These are phyloP conservation scores for Leccinum fibrillosum DNA, from an alignment of 768 basidiomycete genomes.

Conservation along the genomic window DNA sequence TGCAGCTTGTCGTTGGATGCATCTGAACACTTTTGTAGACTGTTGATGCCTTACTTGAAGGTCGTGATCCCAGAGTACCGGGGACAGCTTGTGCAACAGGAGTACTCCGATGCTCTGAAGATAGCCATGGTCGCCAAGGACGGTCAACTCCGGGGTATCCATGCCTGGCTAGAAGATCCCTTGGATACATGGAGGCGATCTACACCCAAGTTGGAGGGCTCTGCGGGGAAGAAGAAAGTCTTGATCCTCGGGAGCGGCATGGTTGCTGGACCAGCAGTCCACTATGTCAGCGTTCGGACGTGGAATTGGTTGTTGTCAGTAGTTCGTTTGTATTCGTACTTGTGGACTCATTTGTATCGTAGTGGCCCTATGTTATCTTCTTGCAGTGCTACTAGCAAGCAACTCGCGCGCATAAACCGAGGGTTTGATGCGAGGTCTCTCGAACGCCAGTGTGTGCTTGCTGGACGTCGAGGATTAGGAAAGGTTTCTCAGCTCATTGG, in stretches of 20 bases:
- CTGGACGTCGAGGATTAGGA: constrained; percentile 56
- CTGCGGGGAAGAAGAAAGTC: constrained; percentile 54
- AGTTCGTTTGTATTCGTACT: constrained; percentile 7
- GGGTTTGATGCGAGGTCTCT: constrained; percentile 38
- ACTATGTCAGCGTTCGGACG: constrained; percentile 57
- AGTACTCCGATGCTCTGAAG: too few species aligned
- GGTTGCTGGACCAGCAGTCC: constrained; percentile 87
- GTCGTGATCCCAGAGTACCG: too few species aligned
- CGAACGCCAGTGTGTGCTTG: constrained; percentile 50
- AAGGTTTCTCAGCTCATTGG: constrained; percentile 47
- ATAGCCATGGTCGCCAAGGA: too few species aligned
- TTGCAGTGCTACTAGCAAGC: constrained; percentile 50
- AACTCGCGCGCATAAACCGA: constrained; percentile 63
- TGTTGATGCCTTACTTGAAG: too few species aligned
- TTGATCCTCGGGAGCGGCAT: constrained; percentile 91
- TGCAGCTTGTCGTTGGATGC: too few species aligned
- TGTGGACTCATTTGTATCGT: constrained; percentile 15
- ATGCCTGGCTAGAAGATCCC: too few species aligned
- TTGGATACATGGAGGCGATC: constrained; percentile 36
- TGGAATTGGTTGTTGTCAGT: constrained; percentile 74
- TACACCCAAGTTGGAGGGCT: constrained; percentile 2
- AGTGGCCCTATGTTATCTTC: constrained; percentile 5
- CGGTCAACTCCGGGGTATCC: too few species aligned
- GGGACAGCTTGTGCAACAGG: too few species aligned
- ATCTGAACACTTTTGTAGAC: too few species aligned